A percentile compares a stretch with the other conserved stretches of the same genome.
These are phyloP conservation scores for Yamadazyma spencermartinsiae DNA, from an alignment of 1,139 yeast genomes.

Conservation along the genomic window DNA sequence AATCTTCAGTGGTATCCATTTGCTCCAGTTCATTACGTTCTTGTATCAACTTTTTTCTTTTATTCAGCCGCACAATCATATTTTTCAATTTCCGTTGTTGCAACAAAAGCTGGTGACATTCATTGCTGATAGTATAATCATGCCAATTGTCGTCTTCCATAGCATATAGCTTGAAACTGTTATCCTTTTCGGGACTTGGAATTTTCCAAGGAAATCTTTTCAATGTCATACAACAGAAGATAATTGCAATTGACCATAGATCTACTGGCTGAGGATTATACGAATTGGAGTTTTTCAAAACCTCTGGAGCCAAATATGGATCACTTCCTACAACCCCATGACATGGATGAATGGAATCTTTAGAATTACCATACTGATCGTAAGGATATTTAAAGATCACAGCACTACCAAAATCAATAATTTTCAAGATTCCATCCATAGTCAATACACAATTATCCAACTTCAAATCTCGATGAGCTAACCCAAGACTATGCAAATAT, in stretches of 20 bases:
- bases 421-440: slow-evolving; percentile 79
- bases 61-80: slow-evolving; percentile 44
- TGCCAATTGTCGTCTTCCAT: slow-evolving; percentile 56
- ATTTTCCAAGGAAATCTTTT: slow-evolving; percentile 98
- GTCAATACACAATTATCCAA: slow-evolving; percentile 93
- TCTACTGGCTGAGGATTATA: slow-evolving; percentile 95
- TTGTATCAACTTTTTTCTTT: slow-evolving; percentile 31
- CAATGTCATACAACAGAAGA: slow-evolving; percentile 92
- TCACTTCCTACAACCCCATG: slow-evolving; percentile 97
- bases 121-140: slow-evolving; percentile 52
- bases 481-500: slow-evolving; percentile 83
- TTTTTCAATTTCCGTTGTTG: slow-evolving; percentile 48
- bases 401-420: slow-evolving; percentile 96
- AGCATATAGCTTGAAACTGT: slow-evolving; percentile 67
- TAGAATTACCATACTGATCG: slow-evolving; percentile 51
- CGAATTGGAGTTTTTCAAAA: slow-evolving; percentile 60
- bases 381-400: slow-evolving; percentile 92
- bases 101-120: slow-evolving; percentile 47
- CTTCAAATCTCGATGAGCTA: slow-evolving; percentile 94
- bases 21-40: slow-evolving; percentile 2
- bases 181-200: slow-evolving; percentile 78
- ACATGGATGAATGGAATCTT: slow-evolving; percentile 68
- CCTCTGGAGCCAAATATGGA: slow-evolving; percentile 98
- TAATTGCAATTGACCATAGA: slow-evolving; percentile 93
- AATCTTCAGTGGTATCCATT: slow-evolving; percentile 1